Evolutionary conservation across 805 yeast species (phyloP).

Genomic region (Candida coleopterorum): DNA sequence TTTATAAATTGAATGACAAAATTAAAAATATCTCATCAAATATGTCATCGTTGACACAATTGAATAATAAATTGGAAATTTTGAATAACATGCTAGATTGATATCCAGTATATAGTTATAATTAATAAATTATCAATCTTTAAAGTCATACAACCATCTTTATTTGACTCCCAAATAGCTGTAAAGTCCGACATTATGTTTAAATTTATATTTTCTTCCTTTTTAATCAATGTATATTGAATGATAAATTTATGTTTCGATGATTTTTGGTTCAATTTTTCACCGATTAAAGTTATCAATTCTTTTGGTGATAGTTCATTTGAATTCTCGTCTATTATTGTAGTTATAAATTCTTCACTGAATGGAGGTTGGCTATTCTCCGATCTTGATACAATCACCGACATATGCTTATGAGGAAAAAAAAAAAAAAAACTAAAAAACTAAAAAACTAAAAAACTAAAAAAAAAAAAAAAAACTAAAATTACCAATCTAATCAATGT

Average conservation of each 20-base stretch:
- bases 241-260: slow-evolving; percentile 55
- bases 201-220: slow-evolving; percentile 17
- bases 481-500: too few relatives aligned
- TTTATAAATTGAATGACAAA: slow-evolving; percentile 13
- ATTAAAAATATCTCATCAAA: slow-evolving; percentile 13
- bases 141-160: slow-evolving; percentile 48
- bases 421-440: too few relatives aligned
- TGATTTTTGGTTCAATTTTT: slow-evolving; percentile 37
- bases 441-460: too few relatives aligned
- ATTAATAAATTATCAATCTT: slow-evolving; percentile 15
- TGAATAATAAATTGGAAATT: slow-evolving; percentile 18
- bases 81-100: slow-evolving; percentile 14
- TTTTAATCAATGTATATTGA: slow-evolving; percentile 33
- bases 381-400: slow-evolving; percentile 4
- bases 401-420: too few relatives aligned
- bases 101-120: slow-evolving; percentile 18
- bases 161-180: slow-evolving; percentile 51
- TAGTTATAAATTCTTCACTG: slow-evolving; percentile 12
- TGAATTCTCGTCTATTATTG: slow-evolving; percentile 9
- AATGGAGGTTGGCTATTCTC: slow-evolving; percentile 15
- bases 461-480: too few relatives aligned
- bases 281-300: slow-evolving; percentile 28
- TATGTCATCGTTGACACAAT: slow-evolving; percentile 8
- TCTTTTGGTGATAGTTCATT: slow-evolving; percentile 11
- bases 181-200: slow-evolving; percentile 39